Base-by-base conservation (phyloP, 2,329 filamentous ascomycete species). In the Truncatella angustata region DNA sequence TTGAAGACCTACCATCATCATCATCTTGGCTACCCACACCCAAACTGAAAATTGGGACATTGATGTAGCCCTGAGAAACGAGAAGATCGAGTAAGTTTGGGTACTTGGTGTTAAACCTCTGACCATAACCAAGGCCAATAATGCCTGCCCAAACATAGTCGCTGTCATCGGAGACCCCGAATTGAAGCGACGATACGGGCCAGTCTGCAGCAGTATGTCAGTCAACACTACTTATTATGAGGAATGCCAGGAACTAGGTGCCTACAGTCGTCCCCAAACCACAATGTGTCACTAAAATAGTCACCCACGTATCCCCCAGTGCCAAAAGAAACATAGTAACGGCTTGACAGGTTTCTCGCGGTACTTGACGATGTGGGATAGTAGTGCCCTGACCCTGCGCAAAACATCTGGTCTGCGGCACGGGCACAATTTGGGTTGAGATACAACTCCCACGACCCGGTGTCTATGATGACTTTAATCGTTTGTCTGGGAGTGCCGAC, bases 371-470 rank as follows among this genome's bases (percentile, higher is more conserved):
- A 55, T 5, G 53, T 55, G 2, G 68, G 68, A 43, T 66, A 63
- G 44, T 71, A 70, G 46, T 57, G 61, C n/a, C 68, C 67, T 40
- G 66, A 65, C 37, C 56, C 63, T 50, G 58, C 57, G 51, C 68
- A 70, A 14, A 68, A 62, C 1, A 55, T 37, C 7, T 53, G 53
- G 32, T 68, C 67, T 4, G 66, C 64, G 16, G 68, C 67, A 11
- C 60, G 63, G 7, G 54, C 56, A 54, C 69, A 73, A 16, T 62
- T 60, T 3, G 69, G 70, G 43, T 71, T 66, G 4, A 73, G 65
- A 58, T 69, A 70, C 23, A 70, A 60, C 49, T 70, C 67, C 46
- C 64, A 70, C 0, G 69, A 73, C 5, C 69, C 70, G 2, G 70
- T 73, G 49, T 73, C 69, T 35, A 73, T 58, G 21, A 67, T 66